These are phyloP conservation scores for Aristolochia contorta DNA, from an alignment of 164 flowering plant species.

Conservation along the genomic window DNA sequence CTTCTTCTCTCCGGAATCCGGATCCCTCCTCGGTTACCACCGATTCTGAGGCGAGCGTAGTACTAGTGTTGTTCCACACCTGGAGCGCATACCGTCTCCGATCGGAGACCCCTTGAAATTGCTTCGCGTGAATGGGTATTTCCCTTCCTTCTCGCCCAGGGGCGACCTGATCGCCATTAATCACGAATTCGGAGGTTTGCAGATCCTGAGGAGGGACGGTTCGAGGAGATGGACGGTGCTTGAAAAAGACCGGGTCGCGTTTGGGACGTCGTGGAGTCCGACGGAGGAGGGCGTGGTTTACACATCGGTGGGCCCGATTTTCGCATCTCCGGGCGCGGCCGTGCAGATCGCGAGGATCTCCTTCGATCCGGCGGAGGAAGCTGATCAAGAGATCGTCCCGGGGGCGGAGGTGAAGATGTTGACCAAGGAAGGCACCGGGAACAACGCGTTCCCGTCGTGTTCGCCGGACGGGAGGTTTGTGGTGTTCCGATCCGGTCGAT, in stretches of 20 bases:
- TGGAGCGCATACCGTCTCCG: neutral
- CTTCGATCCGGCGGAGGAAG: neutral
- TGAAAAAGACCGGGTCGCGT: constrained; percentile 36
- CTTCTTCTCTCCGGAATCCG: constrained; percentile 55
- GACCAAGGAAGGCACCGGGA: constrained; percentile 31
- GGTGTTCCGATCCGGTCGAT: constrained; percentile 68
- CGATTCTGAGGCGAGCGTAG: constrained; percentile 45
- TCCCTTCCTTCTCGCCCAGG: constrained; percentile 69
- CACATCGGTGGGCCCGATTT: constrained; percentile 55
- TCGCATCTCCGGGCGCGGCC: constrained; percentile 38
- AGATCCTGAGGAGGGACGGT: constrained; percentile 64
- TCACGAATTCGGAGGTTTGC: constrained; percentile 52
- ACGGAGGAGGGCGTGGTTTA: constrained; percentile 60
- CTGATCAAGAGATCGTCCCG: constrained; percentile 10
- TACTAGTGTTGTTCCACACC: constrained; percentile 24
- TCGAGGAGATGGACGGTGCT: constrained; percentile 29
- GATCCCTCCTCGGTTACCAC: constrained; percentile 68
- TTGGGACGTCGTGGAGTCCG: constrained; percentile 73
- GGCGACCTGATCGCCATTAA: constrained; percentile 58
- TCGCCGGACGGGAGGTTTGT: constrained; percentile 82
- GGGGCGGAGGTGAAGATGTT: neutral
- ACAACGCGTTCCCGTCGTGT: constrained; percentile 76
- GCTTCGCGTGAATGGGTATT: constrained; percentile 33
- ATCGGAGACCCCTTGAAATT: constrained; percentile 28
- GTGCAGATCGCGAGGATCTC: constrained; percentile 60